Evolutionary conservation across 1,284 basidiomycete species (phyloP).

Genomic region (Wallemia ichthyophaga): DNA sequence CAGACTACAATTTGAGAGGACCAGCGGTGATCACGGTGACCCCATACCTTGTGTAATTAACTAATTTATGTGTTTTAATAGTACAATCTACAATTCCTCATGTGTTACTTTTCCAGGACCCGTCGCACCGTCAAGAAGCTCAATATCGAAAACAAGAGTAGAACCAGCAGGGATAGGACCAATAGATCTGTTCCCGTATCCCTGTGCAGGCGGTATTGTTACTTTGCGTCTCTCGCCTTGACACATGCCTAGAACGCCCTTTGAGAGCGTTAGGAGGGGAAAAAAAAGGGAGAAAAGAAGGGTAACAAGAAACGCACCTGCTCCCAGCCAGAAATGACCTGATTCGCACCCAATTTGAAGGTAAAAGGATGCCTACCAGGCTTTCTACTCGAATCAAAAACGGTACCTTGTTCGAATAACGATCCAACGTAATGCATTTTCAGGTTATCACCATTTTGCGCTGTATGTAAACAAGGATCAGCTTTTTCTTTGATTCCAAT

Average conservation of each 20-base stretch:
- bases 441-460: conserved; percentile 33
- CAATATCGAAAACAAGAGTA: conserved; percentile 52
- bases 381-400: conserved; percentile 50
- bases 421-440: conserved; percentile 33
- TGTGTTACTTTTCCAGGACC: conserved; percentile 2
- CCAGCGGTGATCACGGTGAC: background rate
- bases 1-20: background rate
- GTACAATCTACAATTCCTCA: background rate
- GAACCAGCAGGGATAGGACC: conserved; percentile 50
- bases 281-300: background rate
- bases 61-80: too few relatives aligned
- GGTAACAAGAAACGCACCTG: conserved; percentile 5
- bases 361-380: conserved; percentile 24
- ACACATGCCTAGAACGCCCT: conserved; percentile 34
- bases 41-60: background rate
- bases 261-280: background rate
- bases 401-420: conserved; percentile 35
- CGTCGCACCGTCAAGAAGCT: conserved; percentile 1
- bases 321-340: conserved; percentile 35
- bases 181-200: conserved; percentile 54
- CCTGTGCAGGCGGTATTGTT: conserved; percentile 44
- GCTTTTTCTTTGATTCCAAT: conserved; percentile 32
- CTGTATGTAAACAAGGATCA: conserved; percentile 26
- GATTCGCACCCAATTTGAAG: conserved; percentile 38
- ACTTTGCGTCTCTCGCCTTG: conserved; percentile 67